phyloP scores from a whole-genome alignment of 495 filamentous ascomycete species.

The Penicillium antarcticum region DNA sequence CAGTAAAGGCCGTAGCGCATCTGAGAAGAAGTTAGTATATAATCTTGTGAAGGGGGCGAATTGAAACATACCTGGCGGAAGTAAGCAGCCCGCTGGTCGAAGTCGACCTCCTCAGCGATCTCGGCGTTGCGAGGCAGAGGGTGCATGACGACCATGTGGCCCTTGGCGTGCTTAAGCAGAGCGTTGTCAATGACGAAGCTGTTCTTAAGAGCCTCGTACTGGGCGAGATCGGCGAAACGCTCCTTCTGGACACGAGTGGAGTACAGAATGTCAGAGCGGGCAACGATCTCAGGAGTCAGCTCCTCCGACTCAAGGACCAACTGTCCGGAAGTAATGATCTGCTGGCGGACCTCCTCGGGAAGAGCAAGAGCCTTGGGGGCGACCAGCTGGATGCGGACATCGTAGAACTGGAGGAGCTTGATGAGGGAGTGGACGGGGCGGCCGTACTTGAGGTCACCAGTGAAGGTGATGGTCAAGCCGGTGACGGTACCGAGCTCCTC shows the following conservation, averaged over 20 bases:
- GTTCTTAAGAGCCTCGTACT: slow-evolving; percentile 85
- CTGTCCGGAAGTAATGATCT: slow-evolving; percentile 69
- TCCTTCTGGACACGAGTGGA: slow-evolving; percentile 97
- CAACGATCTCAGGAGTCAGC: slow-evolving; percentile 81
- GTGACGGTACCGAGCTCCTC: slow-evolving; percentile 95
- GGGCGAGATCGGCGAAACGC: slow-evolving; percentile 71
- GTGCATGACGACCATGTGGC: slow-evolving; percentile 90
- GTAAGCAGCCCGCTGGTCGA: slow-evolving; percentile 94
- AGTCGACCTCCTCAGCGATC: slow-evolving; percentile 93
- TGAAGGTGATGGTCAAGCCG: slow-evolving; percentile 91
- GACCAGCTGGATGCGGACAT: slow-evolving; percentile 89
- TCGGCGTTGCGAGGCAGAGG: slow-evolving; percentile 90
- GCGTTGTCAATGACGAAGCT: slow-evolving; percentile 83
- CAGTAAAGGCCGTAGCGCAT: slow-evolving; percentile 98
- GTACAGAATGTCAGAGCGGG: slow-evolving; percentile 84
- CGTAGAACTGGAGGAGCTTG: slow-evolving; percentile 90
- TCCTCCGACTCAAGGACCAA: slow-evolving; percentile 67
- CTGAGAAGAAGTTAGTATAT: slow-evolving; percentile 50
- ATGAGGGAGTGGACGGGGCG: slow-evolving; percentile 92
- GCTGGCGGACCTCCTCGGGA: slow-evolving; percentile 67
- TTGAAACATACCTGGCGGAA: slow-evolving; percentile 86
- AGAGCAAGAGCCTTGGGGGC: slow-evolving; percentile 76
- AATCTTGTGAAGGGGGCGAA: neutral
- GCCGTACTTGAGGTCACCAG: slow-evolving; percentile 88
- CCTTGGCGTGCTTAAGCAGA: slow-evolving; percentile 88